These are phyloP conservation scores for Endotrypanum monterogeii DNA, from an alignment of 208 protist genomes.

Conservation along the genomic window DNA sequence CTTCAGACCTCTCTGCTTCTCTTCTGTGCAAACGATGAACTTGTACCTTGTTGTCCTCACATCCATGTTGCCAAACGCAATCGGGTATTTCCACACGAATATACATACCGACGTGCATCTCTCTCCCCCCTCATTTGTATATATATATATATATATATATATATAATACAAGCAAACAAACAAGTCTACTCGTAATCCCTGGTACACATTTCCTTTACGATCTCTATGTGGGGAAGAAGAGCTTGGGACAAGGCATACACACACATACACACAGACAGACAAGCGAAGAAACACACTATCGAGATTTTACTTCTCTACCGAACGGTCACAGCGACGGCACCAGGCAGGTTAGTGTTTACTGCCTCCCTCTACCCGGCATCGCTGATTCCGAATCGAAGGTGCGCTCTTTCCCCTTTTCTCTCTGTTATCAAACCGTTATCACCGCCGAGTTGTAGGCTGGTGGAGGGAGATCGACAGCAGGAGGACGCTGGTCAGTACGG, in stretches of 20 bases:
- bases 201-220: neutral
- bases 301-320: neutral
- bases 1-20: slow-evolving; percentile 14
- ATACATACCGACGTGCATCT: too few relatives aligned
- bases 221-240: neutral
- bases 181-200: neutral
- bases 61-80: neutral
- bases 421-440: neutral
- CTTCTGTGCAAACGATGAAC: neutral
- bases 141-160: neutral
- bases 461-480: neutral
- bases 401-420: neutral
- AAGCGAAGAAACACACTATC: neutral
- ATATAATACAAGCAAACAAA: neutral
- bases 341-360: neutral
- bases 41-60: neutral
- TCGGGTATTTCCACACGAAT: neutral
- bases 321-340: neutral
- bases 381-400: neutral
- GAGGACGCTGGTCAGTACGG: neutral
- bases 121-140: too few relatives aligned
- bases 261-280: neutral
- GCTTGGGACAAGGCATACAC: neutral
- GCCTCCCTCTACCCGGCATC: neutral
- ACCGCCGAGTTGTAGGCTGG: neutral